A percentile compares a stretch with the other conserved stretches of the same genome.
These are phyloP conservation scores for Candida sonorensis DNA, from an alignment of 805 yeast species.

Conservation along the genomic window DNA sequence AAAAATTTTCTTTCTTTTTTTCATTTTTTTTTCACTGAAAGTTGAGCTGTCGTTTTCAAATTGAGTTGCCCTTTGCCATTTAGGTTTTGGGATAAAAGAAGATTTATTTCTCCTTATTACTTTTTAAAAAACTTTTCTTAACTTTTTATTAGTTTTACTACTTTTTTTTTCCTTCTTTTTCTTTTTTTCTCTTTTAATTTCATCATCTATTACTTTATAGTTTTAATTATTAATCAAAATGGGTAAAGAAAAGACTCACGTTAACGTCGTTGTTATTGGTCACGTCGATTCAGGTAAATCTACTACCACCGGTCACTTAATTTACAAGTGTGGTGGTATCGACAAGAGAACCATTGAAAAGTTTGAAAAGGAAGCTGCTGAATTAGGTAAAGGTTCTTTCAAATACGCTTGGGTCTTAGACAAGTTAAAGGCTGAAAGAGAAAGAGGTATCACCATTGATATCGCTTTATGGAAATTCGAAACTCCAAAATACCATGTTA, in stretches of 20 bases:
- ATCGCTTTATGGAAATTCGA: conserved; percentile 91
- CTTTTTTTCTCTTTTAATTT: neutral
- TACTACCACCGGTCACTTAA: conserved; percentile 98
- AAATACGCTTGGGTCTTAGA: conserved; percentile 97
- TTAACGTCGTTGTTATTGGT: conserved; percentile 99
- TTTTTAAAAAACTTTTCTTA: neutral
- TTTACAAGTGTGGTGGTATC: conserved; percentile 99
- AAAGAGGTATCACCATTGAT: conserved; percentile 95
- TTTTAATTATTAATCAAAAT: neutral
- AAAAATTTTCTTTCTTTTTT: too few relatives aligned
- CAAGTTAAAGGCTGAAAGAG: conserved; percentile 93
- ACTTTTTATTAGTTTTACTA: too few relatives aligned
- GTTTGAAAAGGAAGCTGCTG: conserved; percentile 98
- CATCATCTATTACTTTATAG: neutral
- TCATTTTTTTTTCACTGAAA: too few relatives aligned
- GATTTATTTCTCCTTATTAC: too few relatives aligned
- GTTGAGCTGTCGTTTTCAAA: too few relatives aligned
- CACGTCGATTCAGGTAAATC: conserved; percentile 99
- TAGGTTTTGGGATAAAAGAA: neutral
- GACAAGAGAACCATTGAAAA: conserved; percentile 98
- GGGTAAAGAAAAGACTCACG: conserved; percentile 62
- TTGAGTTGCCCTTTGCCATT: too few relatives aligned
- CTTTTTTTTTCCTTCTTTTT: neutral
- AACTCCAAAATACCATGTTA: conserved; percentile 83
- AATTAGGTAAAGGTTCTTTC: conserved; percentile 95